A percentile compares a stretch with the other conserved stretches of the same genome.
Conservation (phyloP, 225 moss, liverwort and hornwort species). For the Lunularia cruciata region DNA sequence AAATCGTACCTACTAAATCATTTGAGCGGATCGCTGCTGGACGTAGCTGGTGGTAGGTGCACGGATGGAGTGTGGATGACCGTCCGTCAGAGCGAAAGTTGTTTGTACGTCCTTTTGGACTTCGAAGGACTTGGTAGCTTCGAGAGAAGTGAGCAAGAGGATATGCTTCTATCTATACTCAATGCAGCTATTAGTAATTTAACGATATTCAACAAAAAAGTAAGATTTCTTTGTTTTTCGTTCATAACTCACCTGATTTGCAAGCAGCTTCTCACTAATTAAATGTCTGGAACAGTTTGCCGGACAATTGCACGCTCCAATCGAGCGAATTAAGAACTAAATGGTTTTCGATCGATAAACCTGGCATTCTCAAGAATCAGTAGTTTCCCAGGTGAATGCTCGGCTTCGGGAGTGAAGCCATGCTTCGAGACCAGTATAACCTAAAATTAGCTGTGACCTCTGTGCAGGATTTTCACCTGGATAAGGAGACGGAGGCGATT, state of each 20-base stretch:
- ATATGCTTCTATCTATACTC: conserved; percentile 63
- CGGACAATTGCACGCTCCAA: too few species aligned
- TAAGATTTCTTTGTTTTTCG: background rate
- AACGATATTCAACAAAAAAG: conserved; percentile 59
- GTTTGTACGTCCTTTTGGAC: conserved; percentile 60
- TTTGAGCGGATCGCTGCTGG: too few species aligned
- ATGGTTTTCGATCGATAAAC: too few species aligned
- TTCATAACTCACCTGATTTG: too few species aligned
- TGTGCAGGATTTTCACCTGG: conserved; percentile 47
- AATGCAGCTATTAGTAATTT: conserved; percentile 63
- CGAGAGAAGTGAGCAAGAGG: conserved; percentile 71
- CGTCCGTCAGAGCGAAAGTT: conserved; percentile 35
- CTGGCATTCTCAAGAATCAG: too few species aligned
- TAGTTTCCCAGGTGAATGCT: too few species aligned
- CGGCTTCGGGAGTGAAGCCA: too few species aligned
- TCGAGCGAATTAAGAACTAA: too few species aligned
- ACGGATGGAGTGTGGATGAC: conserved; percentile 77
- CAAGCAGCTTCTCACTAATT: too few species aligned
- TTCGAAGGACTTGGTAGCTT: conserved; percentile 71
- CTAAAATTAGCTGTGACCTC: too few species aligned
- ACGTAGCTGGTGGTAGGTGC: conserved; percentile 60
- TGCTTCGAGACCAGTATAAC: too few species aligned
- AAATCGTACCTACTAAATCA: conserved; percentile 59
- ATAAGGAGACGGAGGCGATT: conserved; percentile 43
- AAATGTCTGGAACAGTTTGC: too few species aligned